Conservation (phyloP, 148 eudicot species). For the Pharnaceum exiguum region DNA sequence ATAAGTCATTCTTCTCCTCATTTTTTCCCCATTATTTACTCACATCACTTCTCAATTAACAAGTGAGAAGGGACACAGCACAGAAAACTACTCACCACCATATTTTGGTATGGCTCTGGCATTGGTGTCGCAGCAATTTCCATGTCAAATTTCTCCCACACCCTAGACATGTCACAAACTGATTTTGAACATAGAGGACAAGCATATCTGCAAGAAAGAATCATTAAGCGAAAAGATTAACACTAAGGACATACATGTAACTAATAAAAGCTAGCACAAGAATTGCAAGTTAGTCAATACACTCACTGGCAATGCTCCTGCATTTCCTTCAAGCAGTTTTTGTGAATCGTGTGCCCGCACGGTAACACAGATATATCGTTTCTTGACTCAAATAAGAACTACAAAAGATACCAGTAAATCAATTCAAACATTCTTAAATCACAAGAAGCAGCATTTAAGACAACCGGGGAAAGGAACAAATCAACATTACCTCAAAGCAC, state of each 20-base stretch:
- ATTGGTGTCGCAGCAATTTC: conserved; percentile 89
- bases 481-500: conserved; percentile 78
- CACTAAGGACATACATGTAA: neutral
- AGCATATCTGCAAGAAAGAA: conserved; percentile 51
- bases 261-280: neutral
- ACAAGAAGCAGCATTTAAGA: neutral
- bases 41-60: neutral
- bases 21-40: too few species aligned
- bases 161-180: conserved; percentile 88
- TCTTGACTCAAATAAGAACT: conserved; percentile 79
- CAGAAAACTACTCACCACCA: conserved; percentile 39
- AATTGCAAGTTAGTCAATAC: neutral
- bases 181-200: conserved; percentile 95
- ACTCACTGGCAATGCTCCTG: conserved; percentile 84
- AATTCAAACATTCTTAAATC: neutral
- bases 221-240: neutral
- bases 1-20: neutral
- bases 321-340: conserved; percentile 78
- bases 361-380: conserved; percentile 61
- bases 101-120: conserved; percentile 64
- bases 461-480: neutral
- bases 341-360: conserved; percentile 93
- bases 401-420: conserved; percentile 20
- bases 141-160: conserved; percentile 76
- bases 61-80: neutral